These are phyloP conservation scores for Epicoccum nigrum DNA, from an alignment of 2,329 filamentous ascomycete genomes.

Conservation along the genomic window DNA sequence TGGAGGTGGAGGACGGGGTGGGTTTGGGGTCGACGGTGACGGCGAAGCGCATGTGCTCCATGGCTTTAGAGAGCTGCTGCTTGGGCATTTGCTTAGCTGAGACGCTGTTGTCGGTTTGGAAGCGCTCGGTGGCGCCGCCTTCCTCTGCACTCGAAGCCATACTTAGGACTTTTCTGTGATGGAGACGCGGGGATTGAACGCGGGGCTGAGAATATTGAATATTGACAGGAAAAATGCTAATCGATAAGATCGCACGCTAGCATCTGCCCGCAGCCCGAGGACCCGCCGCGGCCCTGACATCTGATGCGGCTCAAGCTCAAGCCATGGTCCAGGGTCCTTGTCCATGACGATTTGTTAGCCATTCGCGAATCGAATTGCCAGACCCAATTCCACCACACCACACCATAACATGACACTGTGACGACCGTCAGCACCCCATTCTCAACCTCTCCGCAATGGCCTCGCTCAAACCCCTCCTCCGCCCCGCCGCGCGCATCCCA, in stretches of 20 bases:
- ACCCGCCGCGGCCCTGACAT: background rate
- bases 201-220: constrained; percentile 12
- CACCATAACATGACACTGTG: no score
- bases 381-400: background rate
- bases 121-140: constrained; percentile 25
- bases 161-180: no score
- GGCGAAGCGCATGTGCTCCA: constrained; percentile 59
- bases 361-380: no score
- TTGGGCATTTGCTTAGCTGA: constrained; percentile 42
- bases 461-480: constrained; percentile 42
- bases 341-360: constrained; percentile 1
- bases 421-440: constrained; percentile 20
- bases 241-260: constrained; percentile 13
- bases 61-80: constrained; percentile 58
- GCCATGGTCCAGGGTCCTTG: background rate
- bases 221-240: constrained; percentile 1
- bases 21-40: constrained; percentile 51
- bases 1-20: constrained; percentile 15
- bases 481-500: constrained; percentile 42
- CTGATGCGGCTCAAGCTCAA: background rate
- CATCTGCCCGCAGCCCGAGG: constrained; percentile 4
- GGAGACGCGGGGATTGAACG: background rate
- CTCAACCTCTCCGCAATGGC: constrained; percentile 29
- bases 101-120: constrained; percentile 41
- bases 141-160: constrained; percentile 26